These are phyloP conservation scores for Pythium insidiosum DNA, from an alignment of 352 stramenopile species.

Conservation along the genomic window DNA sequence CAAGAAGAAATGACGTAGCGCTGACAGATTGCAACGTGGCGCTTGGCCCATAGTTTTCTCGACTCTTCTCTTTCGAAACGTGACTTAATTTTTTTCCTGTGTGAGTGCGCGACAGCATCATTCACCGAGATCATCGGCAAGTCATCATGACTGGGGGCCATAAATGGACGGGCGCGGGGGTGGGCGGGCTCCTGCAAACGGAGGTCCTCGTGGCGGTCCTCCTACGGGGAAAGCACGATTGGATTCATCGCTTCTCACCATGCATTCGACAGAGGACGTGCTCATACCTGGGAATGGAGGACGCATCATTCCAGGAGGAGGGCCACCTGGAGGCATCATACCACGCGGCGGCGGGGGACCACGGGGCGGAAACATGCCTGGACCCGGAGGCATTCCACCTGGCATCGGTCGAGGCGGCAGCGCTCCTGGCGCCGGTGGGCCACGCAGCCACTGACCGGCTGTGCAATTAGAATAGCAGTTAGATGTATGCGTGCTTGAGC, in stretches of 20 bases:
- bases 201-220: slow-evolving; percentile 39
- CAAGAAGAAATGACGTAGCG: slow-evolving; percentile 37
- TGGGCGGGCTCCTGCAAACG: slow-evolving; percentile 30
- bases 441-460: slow-evolving; percentile 74
- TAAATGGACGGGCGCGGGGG: slow-evolving; percentile 61
- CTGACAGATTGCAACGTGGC: slow-evolving; percentile 8
- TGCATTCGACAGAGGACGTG: background rate
- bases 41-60: no score
- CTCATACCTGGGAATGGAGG: slow-evolving; percentile 50
- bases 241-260: background rate
- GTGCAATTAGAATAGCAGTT: background rate
- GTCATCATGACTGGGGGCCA: slow-evolving; percentile 43
- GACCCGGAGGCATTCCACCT: slow-evolving; percentile 22
- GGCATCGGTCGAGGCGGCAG: slow-evolving; percentile 29
- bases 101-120: no score
- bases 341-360: slow-evolving; percentile 54
- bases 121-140: no score
- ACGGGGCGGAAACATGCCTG: slow-evolving; percentile 59
- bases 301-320: slow-evolving; percentile 63
- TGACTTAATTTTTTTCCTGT: no score
- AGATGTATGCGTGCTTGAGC: no score
- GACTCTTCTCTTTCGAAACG: no score
- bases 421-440: slow-evolving; percentile 22
- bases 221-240: background rate
- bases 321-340: slow-evolving; percentile 54